These are phyloP conservation scores for Gracilaria vermiculophylla DNA, from an alignment of 23 red algal species.

Conservation along the genomic window DNA sequence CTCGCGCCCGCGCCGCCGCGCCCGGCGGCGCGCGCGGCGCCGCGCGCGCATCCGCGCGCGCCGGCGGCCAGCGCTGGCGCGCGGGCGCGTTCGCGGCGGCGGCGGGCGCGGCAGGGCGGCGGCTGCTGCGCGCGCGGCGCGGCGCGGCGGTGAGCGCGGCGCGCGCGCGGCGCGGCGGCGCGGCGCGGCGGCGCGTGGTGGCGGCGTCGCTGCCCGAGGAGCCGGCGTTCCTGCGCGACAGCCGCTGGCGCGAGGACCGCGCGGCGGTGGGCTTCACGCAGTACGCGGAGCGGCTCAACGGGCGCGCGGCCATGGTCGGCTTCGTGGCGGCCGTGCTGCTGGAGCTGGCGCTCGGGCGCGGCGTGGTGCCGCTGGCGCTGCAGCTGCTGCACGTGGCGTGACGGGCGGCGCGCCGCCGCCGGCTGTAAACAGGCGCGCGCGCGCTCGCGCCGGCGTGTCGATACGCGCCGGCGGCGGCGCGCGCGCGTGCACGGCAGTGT, in stretches of 20 bases:
- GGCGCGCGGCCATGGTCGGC: slow-evolving; percentile 33
- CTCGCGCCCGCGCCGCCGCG: not conserved
- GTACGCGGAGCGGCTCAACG: slow-evolving; percentile 28
- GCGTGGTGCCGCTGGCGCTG: not conserved
- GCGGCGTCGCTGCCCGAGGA: too few relatives aligned
- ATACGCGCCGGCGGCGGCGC: too few relatives aligned
- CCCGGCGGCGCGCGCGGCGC: not conserved
- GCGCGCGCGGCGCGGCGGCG: not conserved
- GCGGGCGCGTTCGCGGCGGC: not conserved
- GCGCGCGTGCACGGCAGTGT: too few relatives aligned
- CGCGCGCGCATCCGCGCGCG: not conserved
- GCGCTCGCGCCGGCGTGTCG: too few relatives aligned
- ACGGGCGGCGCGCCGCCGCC: not conserved
- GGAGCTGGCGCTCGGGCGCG: not conserved
- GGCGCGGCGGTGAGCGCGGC: not conserved
- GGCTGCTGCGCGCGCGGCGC: not conserved
- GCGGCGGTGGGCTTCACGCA: not conserved
- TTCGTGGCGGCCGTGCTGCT: not conserved
- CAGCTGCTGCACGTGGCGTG: not conserved
- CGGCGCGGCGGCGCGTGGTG: too few relatives aligned
- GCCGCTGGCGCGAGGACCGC: not conserved
- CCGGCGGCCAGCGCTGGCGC: not conserved
- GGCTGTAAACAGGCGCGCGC: not conserved
- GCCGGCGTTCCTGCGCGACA: not conserved
- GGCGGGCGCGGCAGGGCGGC: not conserved